Conservation (phyloP, 2,329 filamentous ascomycete genomes). For the Coleophoma eucalyptorum region DNA sequence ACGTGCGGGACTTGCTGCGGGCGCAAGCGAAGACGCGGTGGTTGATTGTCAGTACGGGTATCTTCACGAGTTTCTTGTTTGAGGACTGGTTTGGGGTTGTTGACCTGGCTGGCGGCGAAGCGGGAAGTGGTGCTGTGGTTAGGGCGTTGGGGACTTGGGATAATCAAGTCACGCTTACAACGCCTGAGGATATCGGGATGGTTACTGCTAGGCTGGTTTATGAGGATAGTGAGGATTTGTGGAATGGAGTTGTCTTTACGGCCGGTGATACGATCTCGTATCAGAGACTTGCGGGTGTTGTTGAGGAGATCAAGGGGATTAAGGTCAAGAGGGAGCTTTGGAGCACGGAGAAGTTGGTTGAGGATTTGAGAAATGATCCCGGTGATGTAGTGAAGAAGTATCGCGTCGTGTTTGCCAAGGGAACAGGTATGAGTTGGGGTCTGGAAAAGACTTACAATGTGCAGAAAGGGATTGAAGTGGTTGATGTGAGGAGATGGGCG, state of each 20-base stretch:
- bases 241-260: slow-evolving; percentile 45
- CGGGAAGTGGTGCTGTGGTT: slow-evolving; percentile 25
- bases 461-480: slow-evolving; percentile 51
- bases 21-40: slow-evolving; percentile 46
- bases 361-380: slow-evolving; percentile 42
- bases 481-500: slow-evolving; percentile 46
- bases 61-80: slow-evolving; percentile 71
- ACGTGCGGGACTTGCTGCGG: slow-evolving; percentile 49
- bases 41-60: slow-evolving; percentile 64
- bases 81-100: slow-evolving; percentile 60
- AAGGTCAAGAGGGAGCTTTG: slow-evolving; percentile 46
- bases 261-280: slow-evolving; percentile 63
- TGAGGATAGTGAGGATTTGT: slow-evolving; percentile 27
- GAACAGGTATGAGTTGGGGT: slow-evolving; percentile 33
- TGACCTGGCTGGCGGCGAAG: slow-evolving; percentile 41
- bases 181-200: slow-evolving; percentile 58
- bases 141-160: slow-evolving; percentile 59
- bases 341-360: slow-evolving; percentile 38
- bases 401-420: slow-evolving; percentile 53
- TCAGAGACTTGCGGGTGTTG: slow-evolving; percentile 43
- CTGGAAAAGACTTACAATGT: slow-evolving; percentile 35
- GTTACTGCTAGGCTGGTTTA: slow-evolving; percentile 54
- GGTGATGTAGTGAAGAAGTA: slow-evolving; percentile 53
- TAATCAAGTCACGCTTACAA: slow-evolving; percentile 58
- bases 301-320: slow-evolving; percentile 40